Conservation (phyloP, 176 grass and related monocot species). For the Otatea glauca region DNA sequence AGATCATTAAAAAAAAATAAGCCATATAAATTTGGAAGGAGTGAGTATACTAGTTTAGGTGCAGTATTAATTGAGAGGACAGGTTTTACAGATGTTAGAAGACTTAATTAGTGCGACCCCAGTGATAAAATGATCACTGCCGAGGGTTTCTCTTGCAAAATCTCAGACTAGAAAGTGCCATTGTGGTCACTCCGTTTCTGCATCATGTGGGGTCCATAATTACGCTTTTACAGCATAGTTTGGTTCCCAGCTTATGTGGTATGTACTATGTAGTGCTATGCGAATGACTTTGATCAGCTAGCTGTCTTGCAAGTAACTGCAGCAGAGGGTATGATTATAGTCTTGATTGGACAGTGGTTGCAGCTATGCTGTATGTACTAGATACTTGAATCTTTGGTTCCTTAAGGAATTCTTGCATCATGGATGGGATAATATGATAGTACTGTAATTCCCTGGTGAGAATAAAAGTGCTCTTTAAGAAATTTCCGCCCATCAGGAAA, state of each 20-base stretch:
- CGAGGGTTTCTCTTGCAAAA: no score
- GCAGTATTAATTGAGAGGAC: not conserved
- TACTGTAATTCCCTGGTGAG: not conserved
- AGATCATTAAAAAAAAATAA: no score
- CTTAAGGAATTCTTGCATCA: not conserved
- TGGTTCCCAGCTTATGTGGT: conserved; percentile 17
- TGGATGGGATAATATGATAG: not conserved
- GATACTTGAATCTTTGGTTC: not conserved
- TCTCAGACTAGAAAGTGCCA: not conserved
- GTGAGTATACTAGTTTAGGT: not conserved
- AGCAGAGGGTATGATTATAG: not conserved
- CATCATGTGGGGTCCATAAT: not conserved
- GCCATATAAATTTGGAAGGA: no score
- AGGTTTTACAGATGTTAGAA: not conserved
- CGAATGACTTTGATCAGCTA: not conserved
- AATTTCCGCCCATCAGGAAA: not conserved
- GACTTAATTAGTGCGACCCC: not conserved
- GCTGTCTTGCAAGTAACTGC: conserved; percentile 8
- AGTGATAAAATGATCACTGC: no score
- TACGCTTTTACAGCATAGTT: not conserved
- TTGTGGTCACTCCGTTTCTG: not conserved
- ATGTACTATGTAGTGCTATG: not conserved
- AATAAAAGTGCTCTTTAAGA: not conserved
- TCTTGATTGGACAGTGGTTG: not conserved
- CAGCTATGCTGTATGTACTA: not conserved